Evolutionary conservation across 352 stramenopile species (phyloP).

Genomic region (Phytophthora nicotianae): DNA sequence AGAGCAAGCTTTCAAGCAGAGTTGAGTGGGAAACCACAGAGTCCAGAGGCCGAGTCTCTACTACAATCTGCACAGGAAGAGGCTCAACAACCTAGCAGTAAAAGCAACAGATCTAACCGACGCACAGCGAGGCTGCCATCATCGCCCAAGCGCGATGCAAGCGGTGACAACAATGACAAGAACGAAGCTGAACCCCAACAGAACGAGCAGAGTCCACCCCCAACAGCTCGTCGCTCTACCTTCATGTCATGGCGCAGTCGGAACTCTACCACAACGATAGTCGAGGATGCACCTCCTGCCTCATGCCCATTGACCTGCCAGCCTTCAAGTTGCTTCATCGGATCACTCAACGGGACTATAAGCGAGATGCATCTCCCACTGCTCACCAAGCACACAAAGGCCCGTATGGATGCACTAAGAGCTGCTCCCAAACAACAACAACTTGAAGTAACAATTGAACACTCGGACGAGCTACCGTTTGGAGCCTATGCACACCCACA

Average conservation of each 20-base stretch:
- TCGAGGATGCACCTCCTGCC: constrained; percentile 20
- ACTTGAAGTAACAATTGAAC: constrained; percentile 45
- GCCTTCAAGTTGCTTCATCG: constrained; percentile 30
- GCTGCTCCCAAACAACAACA: constrained; percentile 18
- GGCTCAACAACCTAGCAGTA: not conserved
- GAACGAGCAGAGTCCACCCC: constrained; percentile 11
- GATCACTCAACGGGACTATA: constrained; percentile 34
- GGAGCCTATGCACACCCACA: constrained; percentile 46
- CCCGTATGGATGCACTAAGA: constrained; percentile 29
- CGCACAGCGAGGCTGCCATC: constrained; percentile 1
- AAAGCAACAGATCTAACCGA: constrained; percentile 7
- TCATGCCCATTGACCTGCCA: constrained; percentile 29
- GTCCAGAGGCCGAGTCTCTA: constrained; percentile 43
- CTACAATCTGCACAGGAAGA: constrained; percentile 28
- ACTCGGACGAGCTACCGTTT: constrained; percentile 63
- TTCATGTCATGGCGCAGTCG: constrained; percentile 30
- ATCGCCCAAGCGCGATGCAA: constrained; percentile 11
- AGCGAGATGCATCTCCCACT: constrained; percentile 33
- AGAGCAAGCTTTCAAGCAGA: constrained; percentile 16
- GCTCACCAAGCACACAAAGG: constrained; percentile 24
- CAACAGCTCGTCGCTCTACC: constrained; percentile 20
- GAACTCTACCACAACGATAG: constrained; percentile 20
- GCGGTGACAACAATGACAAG: constrained; percentile 3
- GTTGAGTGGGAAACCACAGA: constrained; percentile 13
- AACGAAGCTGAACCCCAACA: constrained; percentile 3